phyloP scores from a whole-genome alignment of 495 filamentous ascomycete genomes.

The Penicillium chermesinum region DNA sequence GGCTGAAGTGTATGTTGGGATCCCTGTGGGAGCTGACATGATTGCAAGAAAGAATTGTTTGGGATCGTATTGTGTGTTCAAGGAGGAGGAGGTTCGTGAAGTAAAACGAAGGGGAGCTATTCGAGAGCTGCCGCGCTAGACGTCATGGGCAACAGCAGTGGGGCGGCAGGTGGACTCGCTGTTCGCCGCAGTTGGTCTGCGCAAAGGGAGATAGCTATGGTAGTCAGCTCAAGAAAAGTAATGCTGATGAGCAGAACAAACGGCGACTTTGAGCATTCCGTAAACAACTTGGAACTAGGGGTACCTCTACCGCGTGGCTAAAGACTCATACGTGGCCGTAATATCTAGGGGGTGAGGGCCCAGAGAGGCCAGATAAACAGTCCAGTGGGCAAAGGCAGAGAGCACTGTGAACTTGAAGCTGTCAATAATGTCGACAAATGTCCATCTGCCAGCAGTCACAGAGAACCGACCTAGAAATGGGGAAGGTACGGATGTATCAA shows the following conservation, averaged over 20 bases:
- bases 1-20: slow-evolving; percentile 54
- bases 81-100: not conserved
- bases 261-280: too few species aligned
- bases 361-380: too few species aligned
- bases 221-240: not conserved
- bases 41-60: slow-evolving; percentile 1
- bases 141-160: slow-evolving; percentile 22
- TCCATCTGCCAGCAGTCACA: too few species aligned
- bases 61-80: not conserved
- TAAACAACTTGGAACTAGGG: too few species aligned
- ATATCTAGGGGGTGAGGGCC: too few species aligned
- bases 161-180: slow-evolving; percentile 13
- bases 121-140: slow-evolving; percentile 12
- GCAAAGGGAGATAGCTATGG: not conserved
- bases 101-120: not conserved
- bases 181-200: slow-evolving; percentile 2
- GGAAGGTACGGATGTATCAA: too few species aligned
- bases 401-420: too few species aligned
- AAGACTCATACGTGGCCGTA: too few species aligned
- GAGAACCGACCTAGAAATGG: too few species aligned
- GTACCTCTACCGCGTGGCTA: too few species aligned
- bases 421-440: too few species aligned
- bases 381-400: too few species aligned
- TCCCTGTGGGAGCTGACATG: slow-evolving; percentile 48
- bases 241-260: slow-evolving; percentile 1